Conservation (phyloP, 768 basidiomycete species). For the Galerina marginata region DNA sequence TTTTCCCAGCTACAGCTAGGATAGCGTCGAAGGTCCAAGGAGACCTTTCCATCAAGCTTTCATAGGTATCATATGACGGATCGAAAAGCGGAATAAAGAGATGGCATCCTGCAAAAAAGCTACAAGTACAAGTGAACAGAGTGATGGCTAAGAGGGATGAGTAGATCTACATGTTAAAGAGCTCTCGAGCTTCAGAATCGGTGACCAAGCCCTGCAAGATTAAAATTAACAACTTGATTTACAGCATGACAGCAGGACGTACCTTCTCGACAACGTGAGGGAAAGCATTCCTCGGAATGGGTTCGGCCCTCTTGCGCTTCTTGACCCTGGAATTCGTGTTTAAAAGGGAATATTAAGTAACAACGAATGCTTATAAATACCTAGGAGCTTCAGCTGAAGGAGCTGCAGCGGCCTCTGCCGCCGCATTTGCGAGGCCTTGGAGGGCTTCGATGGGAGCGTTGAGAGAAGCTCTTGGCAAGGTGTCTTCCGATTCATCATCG, state of each 20-base stretch:
- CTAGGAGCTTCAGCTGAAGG: slow-evolving; percentile 69
- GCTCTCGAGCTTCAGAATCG: slow-evolving; percentile 85
- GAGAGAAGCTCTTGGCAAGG: slow-evolving; percentile 79
- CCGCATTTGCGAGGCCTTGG: slow-evolving; percentile 93
- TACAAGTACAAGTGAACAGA: slow-evolving; percentile 50
- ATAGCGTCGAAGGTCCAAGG: slow-evolving; percentile 97
- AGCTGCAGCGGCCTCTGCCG: slow-evolving; percentile 89
- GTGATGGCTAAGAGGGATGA: slow-evolving; percentile 35
- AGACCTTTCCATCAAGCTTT: slow-evolving; percentile 87
- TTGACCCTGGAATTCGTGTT: slow-evolving; percentile 56
- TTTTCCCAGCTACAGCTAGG: slow-evolving; percentile 90
- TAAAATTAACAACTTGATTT: slow-evolving; percentile 9
- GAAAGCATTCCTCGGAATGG: slow-evolving; percentile 84
- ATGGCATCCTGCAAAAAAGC: slow-evolving; percentile 96
- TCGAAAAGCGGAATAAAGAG: slow-evolving; percentile 97
- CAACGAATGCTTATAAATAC: slow-evolving; percentile 37
- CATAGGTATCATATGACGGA: slow-evolving; percentile 91
- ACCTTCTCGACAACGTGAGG: slow-evolving; percentile 92
- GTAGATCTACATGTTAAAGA: slow-evolving; percentile 83
- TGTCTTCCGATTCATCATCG: slow-evolving; percentile 92
- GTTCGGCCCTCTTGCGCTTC: slow-evolving; percentile 85
- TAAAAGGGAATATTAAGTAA: slow-evolving; percentile 15
- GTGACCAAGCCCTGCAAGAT: slow-evolving; percentile 74
- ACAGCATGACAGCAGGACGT: slow-evolving; percentile 14
- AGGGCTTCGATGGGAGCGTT: slow-evolving; percentile 95